Evolutionary conservation across 257 asterid species (phyloP), one percentile per base, ranked within the genome.

Genomic region (Nicotiana paniculata): DNA sequence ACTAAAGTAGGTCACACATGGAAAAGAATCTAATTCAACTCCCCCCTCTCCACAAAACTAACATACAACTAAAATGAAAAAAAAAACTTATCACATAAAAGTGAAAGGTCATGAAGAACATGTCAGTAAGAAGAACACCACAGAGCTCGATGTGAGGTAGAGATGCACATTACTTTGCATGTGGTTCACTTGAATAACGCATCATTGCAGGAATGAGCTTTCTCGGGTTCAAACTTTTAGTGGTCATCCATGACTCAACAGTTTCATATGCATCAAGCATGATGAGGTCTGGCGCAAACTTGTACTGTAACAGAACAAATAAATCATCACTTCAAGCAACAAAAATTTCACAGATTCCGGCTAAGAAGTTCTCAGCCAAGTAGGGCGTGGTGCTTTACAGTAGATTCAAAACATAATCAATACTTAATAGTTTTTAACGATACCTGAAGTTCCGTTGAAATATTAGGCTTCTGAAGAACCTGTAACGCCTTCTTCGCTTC

Each of bases 221-320:
- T 87, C 97, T 91, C 13, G 99, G 97, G 86, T 93, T 91, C 89
- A 94, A 89, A 85, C 92, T 95, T 79, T 92, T 93, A 3, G 95
- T 93, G 66, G 91, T 91, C 98, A 96, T 93, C 99, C 99, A 96
- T 77, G 98, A 92, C 89, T 96, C 98, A 82, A 96, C 97, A 83
- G 99, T 94, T 91, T 96, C 99, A 86, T 96, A 96, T 68, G 99
- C 98, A 91, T 96, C 99, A 72, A 96, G 98, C 97, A 94, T 89
- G 85, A 96, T 94, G 80, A 96, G 97, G 43, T 94, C 98, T 16
- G 99, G 97, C 5, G 99, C 98, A 89, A 93, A 96, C 87, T 96
- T 94, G 92, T 94, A 96, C 99, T 96, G 97, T 90, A 88, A 72
- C 15, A 84, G 66, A 81, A 21, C 70, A 86, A 72, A 88, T 59